A percentile compares a stretch with the other conserved stretches of the same genome.
Evolutionary conservation across 768 basidiomycete genomes (phyloP).

Genomic region (Clitopilus hobsonii): DNA sequence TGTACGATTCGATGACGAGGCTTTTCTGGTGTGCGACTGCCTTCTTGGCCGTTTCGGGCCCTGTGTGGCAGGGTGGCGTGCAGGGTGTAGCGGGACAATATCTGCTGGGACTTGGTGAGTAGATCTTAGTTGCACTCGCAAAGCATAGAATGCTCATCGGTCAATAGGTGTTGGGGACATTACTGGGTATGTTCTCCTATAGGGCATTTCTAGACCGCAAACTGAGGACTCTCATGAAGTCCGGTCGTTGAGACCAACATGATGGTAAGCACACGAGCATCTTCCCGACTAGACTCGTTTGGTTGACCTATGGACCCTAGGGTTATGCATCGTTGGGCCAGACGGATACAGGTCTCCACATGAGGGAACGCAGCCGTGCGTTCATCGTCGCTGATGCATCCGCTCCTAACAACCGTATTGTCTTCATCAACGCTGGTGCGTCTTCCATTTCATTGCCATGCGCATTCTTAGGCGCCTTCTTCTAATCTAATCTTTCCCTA

Average conservation of each 20-base stretch:
- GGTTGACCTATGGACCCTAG: constrained; percentile 21
- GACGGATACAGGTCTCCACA: constrained; percentile 70
- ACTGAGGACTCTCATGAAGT: constrained; percentile 25
- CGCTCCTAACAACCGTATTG: constrained; percentile 51
- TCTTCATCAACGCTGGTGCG: constrained; percentile 74
- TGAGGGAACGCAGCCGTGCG: constrained; percentile 74
- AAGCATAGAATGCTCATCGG: too few species aligned
- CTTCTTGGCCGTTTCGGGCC: constrained; percentile 29
- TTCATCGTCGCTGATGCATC: constrained; percentile 67
- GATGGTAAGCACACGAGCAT: constrained; percentile 54
- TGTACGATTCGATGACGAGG: constrained; percentile 35
- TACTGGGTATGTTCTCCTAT: constrained; percentile 48
- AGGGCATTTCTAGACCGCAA: constrained; percentile 3
- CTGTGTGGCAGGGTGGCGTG: constrained; percentile 25
- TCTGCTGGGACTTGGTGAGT: constrained; percentile 55
- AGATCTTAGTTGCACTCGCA: too few species aligned
- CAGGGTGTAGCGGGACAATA: constrained; percentile 39
- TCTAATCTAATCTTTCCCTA: constrained; percentile 16
- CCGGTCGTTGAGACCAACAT: constrained; percentile 82
- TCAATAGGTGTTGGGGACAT: constrained; percentile 67
- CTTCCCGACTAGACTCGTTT: not conserved
- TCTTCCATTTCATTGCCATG: not conserved
- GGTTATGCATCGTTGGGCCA: constrained; percentile 66
- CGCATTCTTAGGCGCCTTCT: not conserved
- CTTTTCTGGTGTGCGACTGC: constrained; percentile 38